A percentile compares a stretch with the other conserved stretches of the same genome.
These are phyloP conservation scores for Rostrohypoxylon terebratum DNA, from an alignment of 495 filamentous ascomycete species.

Conservation along the genomic window DNA sequence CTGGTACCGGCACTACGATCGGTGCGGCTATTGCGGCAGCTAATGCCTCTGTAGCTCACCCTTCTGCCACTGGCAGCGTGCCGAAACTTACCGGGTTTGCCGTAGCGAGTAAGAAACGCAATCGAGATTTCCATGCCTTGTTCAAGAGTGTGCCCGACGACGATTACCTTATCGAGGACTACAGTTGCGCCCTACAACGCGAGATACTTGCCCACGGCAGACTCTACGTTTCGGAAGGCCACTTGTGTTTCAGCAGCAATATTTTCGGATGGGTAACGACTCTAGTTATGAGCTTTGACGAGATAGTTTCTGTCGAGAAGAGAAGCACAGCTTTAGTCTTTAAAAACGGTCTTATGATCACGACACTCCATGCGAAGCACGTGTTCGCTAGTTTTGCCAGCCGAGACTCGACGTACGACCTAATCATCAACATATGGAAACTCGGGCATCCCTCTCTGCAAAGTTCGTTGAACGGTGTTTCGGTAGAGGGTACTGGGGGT, in stretches of 20 bases:
- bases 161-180: conserved; percentile 98
- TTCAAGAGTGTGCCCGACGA: conserved; percentile 98
- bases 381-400: conserved; percentile 95
- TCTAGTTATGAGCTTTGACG: conserved; percentile 96
- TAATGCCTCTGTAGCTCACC: conserved; percentile 72
- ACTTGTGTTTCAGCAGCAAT: conserved; percentile 99
- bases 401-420: conserved; percentile 94
- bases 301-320: conserved; percentile 96
- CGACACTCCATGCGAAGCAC: conserved; percentile 93
- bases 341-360: conserved; percentile 96
- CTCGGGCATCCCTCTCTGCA: conserved; percentile 91
- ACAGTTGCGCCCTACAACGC: conserved; percentile 93
- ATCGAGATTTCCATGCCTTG: conserved; percentile 91
- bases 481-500: conserved; percentile 79
- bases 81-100: conserved; percentile 93
- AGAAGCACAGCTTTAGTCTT: conserved; percentile 96
- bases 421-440: conserved; percentile 98
- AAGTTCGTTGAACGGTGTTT: conserved; percentile 87
- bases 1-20: conserved; percentile 62
- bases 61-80: conserved; percentile 66
- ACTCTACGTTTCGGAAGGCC: conserved; percentile 95
- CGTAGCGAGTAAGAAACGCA: conserved; percentile 94
- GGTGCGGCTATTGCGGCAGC: conserved; percentile 75
- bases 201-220: conserved; percentile 96
- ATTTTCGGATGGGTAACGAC: conserved; percentile 98